Base-by-base conservation (phyloP, 1,139 yeast species). In the Pichia sp. region DNA sequence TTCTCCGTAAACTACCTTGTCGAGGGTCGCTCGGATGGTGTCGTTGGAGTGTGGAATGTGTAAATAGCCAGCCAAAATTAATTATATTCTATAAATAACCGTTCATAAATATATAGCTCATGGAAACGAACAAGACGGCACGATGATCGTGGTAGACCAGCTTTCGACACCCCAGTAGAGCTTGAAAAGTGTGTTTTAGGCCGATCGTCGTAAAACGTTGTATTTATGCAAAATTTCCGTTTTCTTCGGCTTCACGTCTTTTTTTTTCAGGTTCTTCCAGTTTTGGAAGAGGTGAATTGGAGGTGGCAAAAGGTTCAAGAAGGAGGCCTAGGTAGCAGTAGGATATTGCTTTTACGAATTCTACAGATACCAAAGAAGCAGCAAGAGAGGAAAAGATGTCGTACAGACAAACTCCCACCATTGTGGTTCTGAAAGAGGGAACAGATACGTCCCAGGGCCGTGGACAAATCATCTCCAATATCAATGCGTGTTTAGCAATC, bases 361-460 rank as follows among this genome's bases (percentile, higher is more conserved):
- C 6, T 3, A 4, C 8, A n/a, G 41, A 38, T 38, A 38, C 41
- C 41, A 13, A 7, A 38, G 15, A 38, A 7, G n/a, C 5, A 38
- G 16, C 41, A 38, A n/a, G 19, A 38, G 16, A 13, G 29, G 16
- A 38, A 38, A 16, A 16, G 15, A 90, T 90, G 97, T 87, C 88
- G 67, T 89, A 89, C 70, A 88, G 93, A 62, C 96, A 90, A 71
- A 87, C 97, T 45, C 99, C 99, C 53, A 93, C 99, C 38, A 89
- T 93, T 67, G 98, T 93, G 64, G 99, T 93, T 54, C 82, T 93
- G 60, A 92, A 92, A 69, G 99, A 93, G 72, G 99, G 99, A 52
- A 93, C 99, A 6, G 99, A 93, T 69, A 76, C 96, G 40, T 88
- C 97, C 13, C 99, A 93, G 71, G 99, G 99, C 44, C 83, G 84